Percentiles rank a stretch among this genome's conserved stretches.
Evolutionary conservation across 305 asterid genomes (phyloP).

Genomic region (Ajuga reptans): DNA sequence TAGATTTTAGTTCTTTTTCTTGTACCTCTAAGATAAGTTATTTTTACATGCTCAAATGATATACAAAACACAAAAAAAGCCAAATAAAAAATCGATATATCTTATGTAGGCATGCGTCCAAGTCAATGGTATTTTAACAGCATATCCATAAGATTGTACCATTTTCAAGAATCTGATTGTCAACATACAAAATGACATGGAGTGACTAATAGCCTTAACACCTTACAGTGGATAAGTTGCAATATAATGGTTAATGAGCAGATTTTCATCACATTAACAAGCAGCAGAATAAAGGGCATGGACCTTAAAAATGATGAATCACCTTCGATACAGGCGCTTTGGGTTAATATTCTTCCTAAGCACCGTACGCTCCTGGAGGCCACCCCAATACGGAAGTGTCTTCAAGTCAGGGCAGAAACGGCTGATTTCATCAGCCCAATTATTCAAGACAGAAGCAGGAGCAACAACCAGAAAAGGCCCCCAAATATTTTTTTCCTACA

Average conservation of each 20-base stretch:
- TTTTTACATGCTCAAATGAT: not conserved
- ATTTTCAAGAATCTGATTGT: not conserved
- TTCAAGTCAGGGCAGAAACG: conserved; percentile 97
- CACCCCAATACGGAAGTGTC: conserved; percentile 98
- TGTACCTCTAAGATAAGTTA: not conserved
- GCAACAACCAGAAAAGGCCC: conserved; percentile 98
- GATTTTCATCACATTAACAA: conserved; percentile 11
- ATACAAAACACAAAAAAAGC: not conserved
- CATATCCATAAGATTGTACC: conserved; percentile 1
- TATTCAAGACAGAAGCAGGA: conserved; percentile 90
- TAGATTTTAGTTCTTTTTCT: not conserved
- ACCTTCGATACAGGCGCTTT: conserved; percentile 93
- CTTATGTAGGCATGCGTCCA: not conserved
- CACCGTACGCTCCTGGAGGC: conserved; percentile 69
- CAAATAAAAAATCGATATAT: not conserved
- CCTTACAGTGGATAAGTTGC: conserved; percentile 8
- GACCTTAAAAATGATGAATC: conserved; percentile 22
- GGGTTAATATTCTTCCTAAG: conserved; percentile 95
- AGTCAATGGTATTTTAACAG: not conserved
- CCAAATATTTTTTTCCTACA: conserved; percentile 92
- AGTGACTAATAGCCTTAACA: not conserved
- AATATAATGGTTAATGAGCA: not conserved
- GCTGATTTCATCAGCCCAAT: conserved; percentile 98
- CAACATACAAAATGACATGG: not conserved
- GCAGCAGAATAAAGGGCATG: conserved; percentile 14